Base-by-base conservation (phyloP, 192 early-diverging fungal species). In the Spinellus fusiger region DNA sequence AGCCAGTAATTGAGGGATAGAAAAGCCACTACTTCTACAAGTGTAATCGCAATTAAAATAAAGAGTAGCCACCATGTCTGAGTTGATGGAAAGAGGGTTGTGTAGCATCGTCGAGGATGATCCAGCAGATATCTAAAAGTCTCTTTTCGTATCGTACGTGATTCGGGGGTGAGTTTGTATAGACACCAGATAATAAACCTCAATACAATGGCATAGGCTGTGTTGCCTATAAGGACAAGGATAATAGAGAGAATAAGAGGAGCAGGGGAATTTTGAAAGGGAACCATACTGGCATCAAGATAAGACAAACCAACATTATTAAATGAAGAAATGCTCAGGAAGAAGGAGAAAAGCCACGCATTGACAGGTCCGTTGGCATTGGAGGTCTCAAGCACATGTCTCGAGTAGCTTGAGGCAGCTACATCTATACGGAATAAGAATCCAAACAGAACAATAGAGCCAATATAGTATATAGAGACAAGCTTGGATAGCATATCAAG, bases 31-130 rank as follows among this genome's bases (percentile, higher is more conserved):
- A 66, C 55, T 28, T 72, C 70, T 13, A 62, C 40, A n/a, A 66
- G 13, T n/a, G 70, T 72, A 18, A 72, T 66, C 3, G 15, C 44
- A n/a, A 66, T 25, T 12, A 72, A 37, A 26, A 63, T 58, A 23
- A 65, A 26, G 23, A 72, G 55, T 26, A 72, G 55, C 70, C 70
- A 72, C 27, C 32, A 59, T 10, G 70, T 66, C 32, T 72, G 70
- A 1, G 59, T 62, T 1, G 70, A 40, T 35, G 70, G 70, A 56
- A 72, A 72, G 0, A 72, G 32, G 1, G 65, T 66, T 4, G 70
- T 72, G 26, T 65, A 72, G 50, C 64, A 66, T 25, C 70, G 44
- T 31, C 70, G 70, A 15, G 70, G 70, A 37, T 72, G 70, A 38
- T 72, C 60, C 1, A 72, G 37, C 10, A 72, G 44, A 58, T 56